Conservation (phyloP, 257 asterid species). For the Nicotiana benthamiana region DNA sequence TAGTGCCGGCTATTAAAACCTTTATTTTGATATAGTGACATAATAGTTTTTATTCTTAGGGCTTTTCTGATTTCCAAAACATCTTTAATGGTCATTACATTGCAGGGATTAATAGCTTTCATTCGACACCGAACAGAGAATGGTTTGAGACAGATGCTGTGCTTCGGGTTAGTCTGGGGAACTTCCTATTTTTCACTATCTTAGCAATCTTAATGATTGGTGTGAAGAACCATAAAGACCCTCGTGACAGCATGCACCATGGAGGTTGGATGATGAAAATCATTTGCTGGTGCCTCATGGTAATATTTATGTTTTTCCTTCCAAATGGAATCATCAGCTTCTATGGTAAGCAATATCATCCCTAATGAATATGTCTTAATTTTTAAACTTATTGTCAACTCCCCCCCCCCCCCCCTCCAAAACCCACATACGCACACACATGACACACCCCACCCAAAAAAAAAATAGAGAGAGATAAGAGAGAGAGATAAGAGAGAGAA, state of each 20-base stretch:
- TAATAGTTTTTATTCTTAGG: not conserved
- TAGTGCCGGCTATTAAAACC: not conserved
- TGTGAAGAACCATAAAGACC: constrained; percentile 83
- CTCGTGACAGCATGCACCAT: constrained; percentile 85
- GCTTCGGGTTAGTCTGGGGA: constrained; percentile 91
- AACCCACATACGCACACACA: too few species aligned
- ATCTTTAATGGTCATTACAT: not conserved
- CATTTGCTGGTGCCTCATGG: constrained; percentile 80
- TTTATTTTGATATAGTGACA: not conserved
- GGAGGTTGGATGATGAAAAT: constrained; percentile 97
- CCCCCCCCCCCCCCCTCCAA: too few species aligned
- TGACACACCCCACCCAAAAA: too few species aligned
- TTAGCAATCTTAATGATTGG: constrained; percentile 80
- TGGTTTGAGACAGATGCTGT: constrained; percentile 98
- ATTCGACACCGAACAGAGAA: constrained; percentile 82
- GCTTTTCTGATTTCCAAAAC: not conserved
- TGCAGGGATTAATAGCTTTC: constrained; percentile 91
- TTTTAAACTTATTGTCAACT: not conserved
- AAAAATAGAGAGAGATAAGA: too few species aligned
- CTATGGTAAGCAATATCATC: constrained; percentile 49
- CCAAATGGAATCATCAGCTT: constrained; percentile 83
- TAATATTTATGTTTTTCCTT: constrained; percentile 80
- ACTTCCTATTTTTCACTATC: constrained; percentile 80
- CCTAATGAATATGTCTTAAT: not conserved
- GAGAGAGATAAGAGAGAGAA: too few species aligned